Percentiles rank a stretch among this genome's conserved stretches.
Conservation (phyloP, 2,329 filamentous ascomycete genomes). For the Claviceps sp. region DNA sequence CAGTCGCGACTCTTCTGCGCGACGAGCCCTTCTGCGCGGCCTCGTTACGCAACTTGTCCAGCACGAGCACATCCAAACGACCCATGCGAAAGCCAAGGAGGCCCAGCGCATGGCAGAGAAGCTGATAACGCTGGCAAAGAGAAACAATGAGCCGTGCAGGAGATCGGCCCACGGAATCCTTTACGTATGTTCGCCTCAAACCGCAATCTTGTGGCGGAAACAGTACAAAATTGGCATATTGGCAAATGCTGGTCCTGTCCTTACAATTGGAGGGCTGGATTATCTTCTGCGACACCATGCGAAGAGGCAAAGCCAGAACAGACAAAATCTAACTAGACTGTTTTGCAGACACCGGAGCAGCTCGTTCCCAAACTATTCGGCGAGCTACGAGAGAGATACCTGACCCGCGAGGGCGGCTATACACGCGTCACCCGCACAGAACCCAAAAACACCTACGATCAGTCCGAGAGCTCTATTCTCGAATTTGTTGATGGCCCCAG, state of each 20-base stretch:
- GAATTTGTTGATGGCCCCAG: conserved; percentile 89
- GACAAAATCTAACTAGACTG: not conserved
- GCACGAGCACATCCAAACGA: conserved; percentile 87
- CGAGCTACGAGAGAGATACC: conserved; percentile 67
- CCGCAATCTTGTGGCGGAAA: too few species aligned
- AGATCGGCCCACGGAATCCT: conserved; percentile 68
- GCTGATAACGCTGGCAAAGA: conserved; percentile 86
- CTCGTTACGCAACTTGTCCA: conserved; percentile 89
- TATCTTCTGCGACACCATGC: not conserved
- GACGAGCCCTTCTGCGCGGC: conserved; percentile 87
- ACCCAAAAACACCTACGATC: conserved; percentile 68
- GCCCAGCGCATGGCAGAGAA: conserved; percentile 88
- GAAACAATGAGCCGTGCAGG: conserved; percentile 71
- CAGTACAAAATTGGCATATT: not conserved
- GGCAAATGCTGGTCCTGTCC: not conserved
- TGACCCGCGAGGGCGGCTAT: conserved; percentile 72
- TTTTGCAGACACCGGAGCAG: conserved; percentile 46
- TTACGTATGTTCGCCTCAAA: conserved; percentile 47
- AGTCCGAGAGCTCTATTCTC: conserved; percentile 79
- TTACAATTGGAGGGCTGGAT: not conserved
- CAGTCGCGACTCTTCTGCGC: conserved; percentile 71
- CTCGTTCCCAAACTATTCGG: conserved; percentile 81
- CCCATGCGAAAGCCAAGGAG: conserved; percentile 95
- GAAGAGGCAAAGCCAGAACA: too few species aligned
- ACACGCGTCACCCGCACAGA: conserved; percentile 89